These are phyloP conservation scores for Psilocybe azurescens DNA, from an alignment of 768 basidiomycete genomes.

Conservation along the genomic window DNA sequence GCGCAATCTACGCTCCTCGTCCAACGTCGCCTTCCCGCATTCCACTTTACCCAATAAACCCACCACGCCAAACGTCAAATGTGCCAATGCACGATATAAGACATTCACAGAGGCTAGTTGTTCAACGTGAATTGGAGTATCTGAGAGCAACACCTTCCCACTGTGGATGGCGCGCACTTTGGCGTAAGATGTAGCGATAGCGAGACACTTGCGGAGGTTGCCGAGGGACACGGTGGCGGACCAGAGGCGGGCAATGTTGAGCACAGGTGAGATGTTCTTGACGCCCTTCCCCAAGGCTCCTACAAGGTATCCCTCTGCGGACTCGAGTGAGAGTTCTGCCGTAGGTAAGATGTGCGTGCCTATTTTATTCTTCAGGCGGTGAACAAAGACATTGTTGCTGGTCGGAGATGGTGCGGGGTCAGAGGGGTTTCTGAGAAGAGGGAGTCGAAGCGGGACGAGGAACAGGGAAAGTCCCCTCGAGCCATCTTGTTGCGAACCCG, in stretches of 20 bases:
- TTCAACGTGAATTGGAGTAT: slow-evolving; percentile 67
- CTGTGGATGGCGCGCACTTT: slow-evolving; percentile 59
- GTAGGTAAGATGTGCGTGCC: slow-evolving; percentile 79
- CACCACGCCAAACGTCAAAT: slow-evolving; percentile 66
- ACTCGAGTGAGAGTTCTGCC: slow-evolving; percentile 70
- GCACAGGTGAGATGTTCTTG: slow-evolving; percentile 68
- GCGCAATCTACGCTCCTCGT: slow-evolving; percentile 59
- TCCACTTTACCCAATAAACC: slow-evolving; percentile 66
- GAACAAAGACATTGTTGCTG: slow-evolving; percentile 71
- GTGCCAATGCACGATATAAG: slow-evolving; percentile 68
- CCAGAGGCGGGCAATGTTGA: slow-evolving; percentile 80
- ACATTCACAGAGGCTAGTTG: slow-evolving; percentile 65
- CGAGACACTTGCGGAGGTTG: slow-evolving; percentile 62
- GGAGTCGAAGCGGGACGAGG: slow-evolving; percentile 67
- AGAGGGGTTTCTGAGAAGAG: slow-evolving; percentile 49
- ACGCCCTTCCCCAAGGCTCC: slow-evolving; percentile 65
- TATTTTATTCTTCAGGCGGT: slow-evolving; percentile 80
- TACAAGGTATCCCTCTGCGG: slow-evolving; percentile 65
- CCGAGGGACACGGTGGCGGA: slow-evolving; percentile 63
- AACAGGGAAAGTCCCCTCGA: slow-evolving; percentile 77
- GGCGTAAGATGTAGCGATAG: slow-evolving; percentile 70
- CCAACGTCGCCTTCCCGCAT: slow-evolving; percentile 51
- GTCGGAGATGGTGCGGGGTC: slow-evolving; percentile 47
- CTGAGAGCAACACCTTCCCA: slow-evolving; percentile 52
- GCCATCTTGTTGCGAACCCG: slow-evolving; percentile 58